Evolutionary conservation across 768 basidiomycete species (phyloP), one percentile per base, ranked within the genome.

Genomic region (Tephrocybe sp.): DNA sequence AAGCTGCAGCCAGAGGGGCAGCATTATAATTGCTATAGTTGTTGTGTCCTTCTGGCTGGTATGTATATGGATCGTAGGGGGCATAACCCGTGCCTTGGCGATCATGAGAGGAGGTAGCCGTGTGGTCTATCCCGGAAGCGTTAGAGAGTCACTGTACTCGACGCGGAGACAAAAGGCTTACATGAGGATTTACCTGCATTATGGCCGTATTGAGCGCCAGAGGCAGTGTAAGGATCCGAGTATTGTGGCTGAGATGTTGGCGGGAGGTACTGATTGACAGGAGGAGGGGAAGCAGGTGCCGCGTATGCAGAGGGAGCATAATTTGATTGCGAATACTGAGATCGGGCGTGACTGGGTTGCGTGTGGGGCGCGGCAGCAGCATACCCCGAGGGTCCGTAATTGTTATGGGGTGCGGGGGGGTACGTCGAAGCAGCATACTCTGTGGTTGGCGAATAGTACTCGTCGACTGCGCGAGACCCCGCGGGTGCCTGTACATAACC

Each of bases 391-490:
- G 41, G 47, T 13, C 32, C 53, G 57, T 76, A 75, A 6, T 76
- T 68, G 38, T 56, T 61, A 26, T 78, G 76, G 16, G 82, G 69
- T 49, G 77, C 74, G 12, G 69, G 72, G 16, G 79, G 71, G 58
- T 77, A 75, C 2, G 69, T 64, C n/a, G 61, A 53, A 48, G 57
- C 50, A 54, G 55, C 26, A 53, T 62, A 44, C 25, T 64, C 54
- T 48, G 57, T 53, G 38, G 72, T 60, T 18, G 71, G 49, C 26
- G 75, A 68, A 60, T 90, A 87, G 53, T 89, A 91, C 18, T 87
- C 86, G 59, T 92, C 89, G 5, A 91, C 74, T 4, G 90, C 81
- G 35, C 87, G 79, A 32, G 80, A 76, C 2, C 89, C 89, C 13
- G 71, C 65, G 4, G 83, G 68, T 18, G 77, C 87, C 53, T 79